A percentile compares a stretch with the other conserved stretches of the same genome.
phyloP scores from a whole-genome alignment of 306 rosid species.

The Gastrolobium bilobum region DNA sequence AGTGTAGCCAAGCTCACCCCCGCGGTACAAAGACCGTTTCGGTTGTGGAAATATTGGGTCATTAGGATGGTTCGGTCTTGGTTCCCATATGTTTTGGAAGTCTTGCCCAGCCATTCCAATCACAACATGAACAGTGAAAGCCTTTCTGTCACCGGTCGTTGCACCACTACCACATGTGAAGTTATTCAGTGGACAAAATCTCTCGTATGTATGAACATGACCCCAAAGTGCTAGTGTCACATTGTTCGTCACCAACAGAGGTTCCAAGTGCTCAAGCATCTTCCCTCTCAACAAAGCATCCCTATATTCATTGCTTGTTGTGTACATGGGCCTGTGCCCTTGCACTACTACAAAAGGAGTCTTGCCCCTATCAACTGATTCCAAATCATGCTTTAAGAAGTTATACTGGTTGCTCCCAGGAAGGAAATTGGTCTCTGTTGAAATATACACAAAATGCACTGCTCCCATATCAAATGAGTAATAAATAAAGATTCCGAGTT shows the following conservation, averaged over 20 bases:
- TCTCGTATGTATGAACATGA: slow-evolving; percentile 93
- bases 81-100: slow-evolving; percentile 90
- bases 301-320: slow-evolving; percentile 79
- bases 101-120: slow-evolving; percentile 97
- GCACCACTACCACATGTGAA: slow-evolving; percentile 70
- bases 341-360: slow-evolving; percentile 85
- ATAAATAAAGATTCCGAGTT: slow-evolving; percentile 81
- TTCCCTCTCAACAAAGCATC: slow-evolving; percentile 68
- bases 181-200: slow-evolving; percentile 83
- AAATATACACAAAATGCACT: slow-evolving; percentile 86
- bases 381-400: slow-evolving; percentile 83
- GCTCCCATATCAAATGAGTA: slow-evolving; percentile 85
- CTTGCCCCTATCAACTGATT: slow-evolving; percentile 74
- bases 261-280: slow-evolving; percentile 87
- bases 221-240: slow-evolving; percentile 94
- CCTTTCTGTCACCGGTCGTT: slow-evolving; percentile 50
- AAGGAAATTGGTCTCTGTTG: slow-evolving; percentile 93
- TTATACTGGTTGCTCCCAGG: slow-evolving; percentile 74
- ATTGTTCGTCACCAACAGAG: slow-evolving; percentile 77
- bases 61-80: slow-evolving; percentile 68
- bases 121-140: slow-evolving; percentile 80
- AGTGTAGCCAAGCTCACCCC: slow-evolving; percentile 92
- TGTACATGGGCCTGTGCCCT: slow-evolving; percentile 97
- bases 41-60: slow-evolving; percentile 92
- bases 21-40: slow-evolving; percentile 72